Base-by-base conservation (phyloP, 2,329 filamentous ascomycete species). In the Apiospora malaysiana region DNA sequence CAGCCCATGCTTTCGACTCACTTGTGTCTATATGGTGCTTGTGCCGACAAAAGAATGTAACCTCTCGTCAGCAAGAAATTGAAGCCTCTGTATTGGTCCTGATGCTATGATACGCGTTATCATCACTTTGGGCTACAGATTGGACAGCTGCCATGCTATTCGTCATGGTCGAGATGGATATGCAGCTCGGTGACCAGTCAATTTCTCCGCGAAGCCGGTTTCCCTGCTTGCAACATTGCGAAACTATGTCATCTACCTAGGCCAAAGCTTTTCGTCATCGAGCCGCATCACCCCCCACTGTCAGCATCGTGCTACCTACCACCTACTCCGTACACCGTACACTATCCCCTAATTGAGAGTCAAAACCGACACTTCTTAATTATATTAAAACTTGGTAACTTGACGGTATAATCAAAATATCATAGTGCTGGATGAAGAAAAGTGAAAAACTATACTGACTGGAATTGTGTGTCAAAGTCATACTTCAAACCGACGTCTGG, bases 191-290 rank as follows among this genome's bases (percentile, higher is more conserved):
- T 40, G 32, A 40, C 56, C 56, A 63, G 56, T 63, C 56, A 40
- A 63, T 63, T 63, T 1, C 18, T 21, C 18, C 40, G 56, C 56
- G 56, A 63, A 63, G 32, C 56, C 56, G 32, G 56, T 40, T 63
- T 63, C 32, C 56, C 9, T 63, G 56, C 56, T 63, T 63, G 32
- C n/a, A 32, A 40, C 40, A 40, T 40, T 59, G 51, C 27, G 56
- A 40, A 63, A 40, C 56, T 18, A 63, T 63, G 56, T 63, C 56
- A 63, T 63, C 56, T 63, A 40, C 32, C 27, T 6, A 40, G n/a
- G 56, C 56, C 56, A 40, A 63, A 63, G 56, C 56, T 40, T 63
- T 63, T 63, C 56, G 56, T 63, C 56, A 63, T 63, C 56, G 56
- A 63, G 56, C 56, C 56, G 32, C 56, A 9, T n/a, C 56, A 9